Base-by-base conservation (phyloP, 345 rosid genomes). In the Psidium guajava region DNA sequence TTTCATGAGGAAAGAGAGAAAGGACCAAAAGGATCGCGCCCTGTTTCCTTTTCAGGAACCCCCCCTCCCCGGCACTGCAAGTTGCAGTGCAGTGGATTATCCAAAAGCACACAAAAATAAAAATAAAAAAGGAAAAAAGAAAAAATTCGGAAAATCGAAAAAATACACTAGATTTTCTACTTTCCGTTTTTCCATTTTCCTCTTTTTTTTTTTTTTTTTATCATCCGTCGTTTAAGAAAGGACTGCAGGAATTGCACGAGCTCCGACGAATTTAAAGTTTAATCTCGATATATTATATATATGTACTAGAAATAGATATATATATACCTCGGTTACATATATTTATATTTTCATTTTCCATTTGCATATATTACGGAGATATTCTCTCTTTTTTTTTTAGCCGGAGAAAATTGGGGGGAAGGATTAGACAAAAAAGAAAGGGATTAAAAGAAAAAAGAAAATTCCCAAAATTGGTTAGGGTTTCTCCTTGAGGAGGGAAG, bases 401-500 rank as follows among this genome's bases (percentile, higher is more conserved):
- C 83, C 82, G 82, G 82, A 75, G 86, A 82, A 90, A 87, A 88
- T 61, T 53, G 82, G 77, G 77, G 13, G 77, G 57, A 20, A 20
- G 44, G 32, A 49, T 36, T 36, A 74, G 82, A 52, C 40, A 55
- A 83, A 59, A 53, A 83, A 81, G 69, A 24, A 49, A 14, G 24
- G 81, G 20, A 13, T 24, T 27, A 3, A 18, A 55, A 4, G 21
- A 49, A 36, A 53, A 75, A 13, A 28, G 82, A 86, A 85, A 85
- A 87, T 47, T 57, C 8, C 83, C 88, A 89, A 92, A 95, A 92
- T 89, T 89, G 64, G 87, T 93, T 90, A 97, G 49, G 95, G 89
- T 83, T 90, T 93, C 91, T 93, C 94, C 84, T 89, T 91, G 44
- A 97, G 91, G n/a, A 97, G 96, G 82, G 93, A 93, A 86, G 98